Evolutionary conservation across 352 stramenopile genomes (phyloP).

Genomic region (Phytophthora macrochlamydospora): DNA sequence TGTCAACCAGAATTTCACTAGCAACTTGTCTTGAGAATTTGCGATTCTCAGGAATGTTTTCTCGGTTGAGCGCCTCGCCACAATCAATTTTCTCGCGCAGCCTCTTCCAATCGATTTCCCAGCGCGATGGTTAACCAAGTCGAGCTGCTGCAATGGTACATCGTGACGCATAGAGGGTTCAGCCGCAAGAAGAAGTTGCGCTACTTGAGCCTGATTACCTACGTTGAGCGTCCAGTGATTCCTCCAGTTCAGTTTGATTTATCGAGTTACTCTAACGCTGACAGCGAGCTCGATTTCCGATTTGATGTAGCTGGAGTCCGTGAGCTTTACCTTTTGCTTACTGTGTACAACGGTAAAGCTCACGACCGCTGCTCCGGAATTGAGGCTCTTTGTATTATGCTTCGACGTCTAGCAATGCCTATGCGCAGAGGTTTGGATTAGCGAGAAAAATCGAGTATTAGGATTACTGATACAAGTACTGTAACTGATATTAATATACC

Average conservation of each 20-base stretch:
- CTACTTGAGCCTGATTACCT: neutral
- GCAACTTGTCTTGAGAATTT: neutral
- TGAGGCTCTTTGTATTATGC: slow-evolving; percentile 1
- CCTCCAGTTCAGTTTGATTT: slow-evolving; percentile 1
- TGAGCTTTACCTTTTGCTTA: neutral
- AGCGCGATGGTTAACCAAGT: neutral
- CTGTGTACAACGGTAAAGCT: neutral
- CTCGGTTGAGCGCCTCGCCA: neutral
- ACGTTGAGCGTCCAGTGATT: slow-evolving; percentile 3
- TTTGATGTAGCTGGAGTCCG: slow-evolving; percentile 8
- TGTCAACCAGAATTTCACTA: neutral
- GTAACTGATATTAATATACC: no score
- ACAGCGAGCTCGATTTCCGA: slow-evolving; percentile 11
- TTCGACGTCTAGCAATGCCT: neutral
- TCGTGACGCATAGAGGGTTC: slow-evolving; percentile 2
- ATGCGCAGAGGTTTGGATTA: neutral
- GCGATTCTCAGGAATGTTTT: neutral
- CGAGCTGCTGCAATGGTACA: slow-evolving; percentile 6
- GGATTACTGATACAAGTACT: no score
- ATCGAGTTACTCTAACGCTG: slow-evolving; percentile 1
- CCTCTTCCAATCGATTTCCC: no score
- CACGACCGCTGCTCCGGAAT: neutral
- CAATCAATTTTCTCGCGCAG: neutral
- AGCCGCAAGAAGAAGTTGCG: slow-evolving; percentile 10
- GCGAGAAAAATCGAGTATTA: no score